A percentile compares a stretch with the other conserved stretches of the same genome.
phyloP scores from a whole-genome alignment of 2,329 filamentous ascomycete species.

The Dothideomycetidae sp. region DNA sequence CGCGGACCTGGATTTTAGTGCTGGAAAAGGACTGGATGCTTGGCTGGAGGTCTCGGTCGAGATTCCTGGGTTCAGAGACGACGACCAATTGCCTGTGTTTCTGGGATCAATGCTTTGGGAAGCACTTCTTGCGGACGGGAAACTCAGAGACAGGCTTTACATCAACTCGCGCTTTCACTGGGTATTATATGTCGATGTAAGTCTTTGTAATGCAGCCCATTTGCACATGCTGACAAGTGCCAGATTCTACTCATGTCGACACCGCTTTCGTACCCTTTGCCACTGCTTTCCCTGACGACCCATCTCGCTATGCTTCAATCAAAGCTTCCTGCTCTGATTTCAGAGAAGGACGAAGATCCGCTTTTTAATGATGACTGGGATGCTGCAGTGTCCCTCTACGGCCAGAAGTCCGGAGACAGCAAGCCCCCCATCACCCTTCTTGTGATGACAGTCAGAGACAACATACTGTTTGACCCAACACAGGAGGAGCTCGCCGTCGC shows the following conservation, averaged over 20 bases:
- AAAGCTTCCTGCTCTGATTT: slow-evolving; percentile 69
- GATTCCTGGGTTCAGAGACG: slow-evolving; percentile 79
- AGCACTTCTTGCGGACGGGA: slow-evolving; percentile 60
- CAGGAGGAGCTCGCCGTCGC: slow-evolving; percentile 88
- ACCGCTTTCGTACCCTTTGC: slow-evolving; percentile 81
- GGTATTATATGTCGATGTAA: slow-evolving; percentile 86
- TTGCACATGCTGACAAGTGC: slow-evolving; percentile 8
- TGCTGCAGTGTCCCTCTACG: slow-evolving; percentile 63
- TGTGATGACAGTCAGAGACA: slow-evolving; percentile 71
- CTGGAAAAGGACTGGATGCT: slow-evolving; percentile 39
- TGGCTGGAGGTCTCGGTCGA: slow-evolving; percentile 90
- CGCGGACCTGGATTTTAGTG: slow-evolving; percentile 15
- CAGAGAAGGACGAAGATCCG: slow-evolving; percentile 85
- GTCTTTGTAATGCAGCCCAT: slow-evolving; percentile 26
- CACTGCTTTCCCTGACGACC: slow-evolving; percentile 79
- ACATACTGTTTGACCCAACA: slow-evolving; percentile 86
- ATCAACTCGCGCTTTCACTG: slow-evolving; percentile 93
- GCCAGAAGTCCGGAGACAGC: slow-evolving; percentile 24
- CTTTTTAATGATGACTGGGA: slow-evolving; percentile 98
- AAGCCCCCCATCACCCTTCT: slow-evolving; percentile 81
- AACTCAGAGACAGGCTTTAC: slow-evolving; percentile 53
- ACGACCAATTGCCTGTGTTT: slow-evolving; percentile 80
- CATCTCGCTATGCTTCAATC: slow-evolving; percentile 86
- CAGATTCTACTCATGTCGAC: slow-evolving; percentile 89
- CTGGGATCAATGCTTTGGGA: slow-evolving; percentile 78